These are phyloP conservation scores for Boletellus deceptivus DNA, from an alignment of 1,284 basidiomycete species.

Conservation along the genomic window DNA sequence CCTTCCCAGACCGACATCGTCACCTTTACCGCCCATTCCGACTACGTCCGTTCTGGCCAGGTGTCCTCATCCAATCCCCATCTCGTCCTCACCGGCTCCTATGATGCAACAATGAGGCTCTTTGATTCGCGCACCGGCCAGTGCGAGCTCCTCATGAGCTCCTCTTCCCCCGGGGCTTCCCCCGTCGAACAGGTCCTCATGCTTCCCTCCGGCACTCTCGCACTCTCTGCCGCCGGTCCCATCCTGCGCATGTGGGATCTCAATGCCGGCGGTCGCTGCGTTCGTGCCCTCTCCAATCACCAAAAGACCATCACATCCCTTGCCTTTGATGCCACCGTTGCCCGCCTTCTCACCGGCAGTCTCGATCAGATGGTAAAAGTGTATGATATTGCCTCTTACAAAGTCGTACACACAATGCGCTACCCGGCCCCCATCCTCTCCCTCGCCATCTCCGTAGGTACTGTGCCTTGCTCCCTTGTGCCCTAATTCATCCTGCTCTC, in stretches of 20 bases:
- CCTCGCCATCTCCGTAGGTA: slow-evolving; percentile 77
- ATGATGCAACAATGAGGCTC: slow-evolving; percentile 88
- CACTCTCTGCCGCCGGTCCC: slow-evolving; percentile 86
- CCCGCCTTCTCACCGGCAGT: slow-evolving; percentile 84
- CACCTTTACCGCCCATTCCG: slow-evolving; percentile 84
- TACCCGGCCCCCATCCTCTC: slow-evolving; percentile 93
- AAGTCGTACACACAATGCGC: slow-evolving; percentile 98
- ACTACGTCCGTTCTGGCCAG: slow-evolving; percentile 93
- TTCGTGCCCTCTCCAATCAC: slow-evolving; percentile 91
- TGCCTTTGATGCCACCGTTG: slow-evolving; percentile 73
- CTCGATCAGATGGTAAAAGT: slow-evolving; percentile 99
- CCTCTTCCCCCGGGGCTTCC: slow-evolving; percentile 43
- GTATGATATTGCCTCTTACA: slow-evolving; percentile 92
- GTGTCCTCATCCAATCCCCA: slow-evolving; percentile 83
- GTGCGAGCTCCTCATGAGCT: slow-evolving; percentile 82
- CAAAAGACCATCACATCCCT: slow-evolving; percentile 96
- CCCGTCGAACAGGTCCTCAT: slow-evolving; percentile 96
- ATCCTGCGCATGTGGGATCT: slow-evolving; percentile 96
- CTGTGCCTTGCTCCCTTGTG: neutral
- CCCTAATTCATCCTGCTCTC: slow-evolving; percentile 15
- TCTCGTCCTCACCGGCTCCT: slow-evolving; percentile 89
- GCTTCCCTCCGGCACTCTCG: slow-evolving; percentile 88
- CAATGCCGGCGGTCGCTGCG: slow-evolving; percentile 86
- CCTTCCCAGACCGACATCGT: slow-evolving; percentile 82
- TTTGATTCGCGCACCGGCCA: slow-evolving; percentile 84